A percentile compares a stretch with the other conserved stretches of the same genome.
Conservation (phyloP, 768 basidiomycete species). For the Kwoniella sp. region DNA sequence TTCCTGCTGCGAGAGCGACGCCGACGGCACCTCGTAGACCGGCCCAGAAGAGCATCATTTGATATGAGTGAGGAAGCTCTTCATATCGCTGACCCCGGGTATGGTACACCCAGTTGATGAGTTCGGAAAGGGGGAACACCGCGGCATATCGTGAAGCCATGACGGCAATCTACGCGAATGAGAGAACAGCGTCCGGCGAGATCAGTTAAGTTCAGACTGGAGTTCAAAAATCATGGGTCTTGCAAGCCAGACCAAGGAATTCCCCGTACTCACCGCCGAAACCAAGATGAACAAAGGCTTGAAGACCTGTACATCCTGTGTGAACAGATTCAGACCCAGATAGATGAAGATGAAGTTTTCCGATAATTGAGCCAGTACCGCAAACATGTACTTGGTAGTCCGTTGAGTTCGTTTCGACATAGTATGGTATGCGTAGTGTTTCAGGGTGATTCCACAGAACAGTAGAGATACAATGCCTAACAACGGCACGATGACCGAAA, state of each 20-base stretch:
- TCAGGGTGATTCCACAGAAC: slow-evolving; percentile 98
- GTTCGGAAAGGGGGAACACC: slow-evolving; percentile 91
- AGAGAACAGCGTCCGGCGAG: too few species aligned
- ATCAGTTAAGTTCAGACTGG: too few species aligned
- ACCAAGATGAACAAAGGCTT: slow-evolving; percentile 94
- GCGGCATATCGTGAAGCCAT: slow-evolving; percentile 93
- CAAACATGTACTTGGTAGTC: slow-evolving; percentile 93
- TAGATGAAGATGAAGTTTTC: slow-evolving; percentile 99
- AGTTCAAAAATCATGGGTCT: too few species aligned
- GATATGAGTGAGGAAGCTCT: slow-evolving; percentile 94
- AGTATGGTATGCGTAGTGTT: slow-evolving; percentile 99
- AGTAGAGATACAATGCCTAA: slow-evolving; percentile 90
- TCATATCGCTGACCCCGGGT: slow-evolving; percentile 85
- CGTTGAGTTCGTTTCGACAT: slow-evolving; percentile 95
- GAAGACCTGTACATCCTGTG: slow-evolving; percentile 81
- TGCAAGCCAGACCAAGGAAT: too few species aligned
- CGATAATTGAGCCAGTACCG: slow-evolving; percentile 86
- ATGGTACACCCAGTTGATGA: slow-evolving; percentile 87
- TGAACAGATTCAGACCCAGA: slow-evolving; percentile 95
- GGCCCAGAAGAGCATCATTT: slow-evolving; percentile 99
- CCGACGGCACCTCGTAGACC: slow-evolving; percentile 95
- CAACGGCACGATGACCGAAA: too few species aligned
- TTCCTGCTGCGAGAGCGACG: slow-evolving; percentile 93
- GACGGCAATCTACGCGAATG: slow-evolving; percentile 74
- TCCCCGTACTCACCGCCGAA: slow-evolving; percentile 70